Base-by-base conservation (phyloP, 2,329 filamentous ascomycete species). In the Arthrobotrys entomopaga region DNA sequence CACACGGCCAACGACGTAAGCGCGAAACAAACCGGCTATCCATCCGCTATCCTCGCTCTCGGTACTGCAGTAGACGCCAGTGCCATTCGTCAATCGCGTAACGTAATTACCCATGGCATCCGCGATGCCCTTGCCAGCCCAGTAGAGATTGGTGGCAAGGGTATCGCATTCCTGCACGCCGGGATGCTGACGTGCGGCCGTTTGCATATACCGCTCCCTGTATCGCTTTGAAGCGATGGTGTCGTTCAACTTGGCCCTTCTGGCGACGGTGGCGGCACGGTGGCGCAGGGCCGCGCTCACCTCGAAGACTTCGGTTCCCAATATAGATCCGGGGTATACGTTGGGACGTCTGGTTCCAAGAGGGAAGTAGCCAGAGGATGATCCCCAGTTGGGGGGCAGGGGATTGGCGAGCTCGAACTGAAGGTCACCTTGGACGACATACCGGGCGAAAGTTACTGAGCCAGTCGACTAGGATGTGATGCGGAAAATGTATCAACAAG, bases 21-120 rank as follows among this genome's bases (percentile, higher is more conserved):
- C 85, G 15, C 90, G 85, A 19, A 91, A 81, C 26, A 92, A 82
- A 4, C 86, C 89, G 77, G 90, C 88, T 0, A 91, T 84, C 0
- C 86, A 86, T 0, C 89, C 90, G 78, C 89, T 91, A 79, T 92
- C 90, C 80, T 92, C 90, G 80, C 91, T 89, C 0, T 89, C 89
- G 0, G 86, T 90, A 81, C 89, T 87, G 82, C 90, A 91, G 81
- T 91, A 91, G 4, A 84, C 80, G 0, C 87, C 89, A 0, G 85
- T 87, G 3, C 89, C 89, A 78, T 91, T 91, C 1, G 90, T 92
- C 82, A 88, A 86, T 69, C 2, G 82, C 84, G 78, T 90, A n/a
- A n/a, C 88, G 52, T 81, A 82, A 2, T 91, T 83, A 4, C 16
- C 42, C 42, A 46, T 46, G 1, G 13, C 5, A 5, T 46, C 42